Evolutionary conservation across 164 flowering plant genomes (phyloP).

Genomic region (Stephania cephalantha): DNA sequence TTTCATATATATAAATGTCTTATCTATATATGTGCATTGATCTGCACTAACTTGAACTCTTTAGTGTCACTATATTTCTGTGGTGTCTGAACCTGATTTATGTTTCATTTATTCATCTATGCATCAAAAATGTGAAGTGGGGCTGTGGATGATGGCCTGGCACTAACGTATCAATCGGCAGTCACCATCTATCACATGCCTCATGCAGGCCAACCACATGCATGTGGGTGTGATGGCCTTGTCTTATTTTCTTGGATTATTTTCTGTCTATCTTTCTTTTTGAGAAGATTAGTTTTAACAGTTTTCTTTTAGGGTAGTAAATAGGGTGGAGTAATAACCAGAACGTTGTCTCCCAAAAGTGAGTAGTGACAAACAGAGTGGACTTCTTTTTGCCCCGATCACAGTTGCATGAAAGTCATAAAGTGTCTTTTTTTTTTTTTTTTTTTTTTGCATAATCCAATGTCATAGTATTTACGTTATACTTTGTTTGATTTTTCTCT

Average conservation of each 20-base stretch:
- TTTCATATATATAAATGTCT: too few relatives aligned
- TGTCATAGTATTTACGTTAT: too few relatives aligned
- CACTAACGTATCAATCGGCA: slow-evolving; percentile 1
- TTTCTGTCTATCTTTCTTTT: neutral
- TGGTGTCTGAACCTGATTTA: neutral
- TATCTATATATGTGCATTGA: neutral
- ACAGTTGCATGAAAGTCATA: too few relatives aligned
- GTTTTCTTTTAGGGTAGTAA: too few relatives aligned
- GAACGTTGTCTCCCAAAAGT: too few relatives aligned
- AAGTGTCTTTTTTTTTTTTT: too few relatives aligned
- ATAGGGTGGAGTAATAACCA: too few relatives aligned
- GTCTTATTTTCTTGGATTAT: slow-evolving; percentile 7
- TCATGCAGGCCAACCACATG: slow-evolving; percentile 8
- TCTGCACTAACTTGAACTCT: neutral
- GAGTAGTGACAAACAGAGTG: too few relatives aligned
- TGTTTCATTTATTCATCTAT: too few relatives aligned
- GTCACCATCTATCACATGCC: slow-evolving; percentile 18
- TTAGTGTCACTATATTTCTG: neutral
- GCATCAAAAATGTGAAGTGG: neutral
- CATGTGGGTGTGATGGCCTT: slow-evolving; percentile 4
- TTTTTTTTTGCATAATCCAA: too few relatives aligned
- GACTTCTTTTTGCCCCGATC: too few relatives aligned
- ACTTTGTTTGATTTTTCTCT: too few relatives aligned
- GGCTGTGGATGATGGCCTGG: neutral
- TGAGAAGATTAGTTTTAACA: neutral